Evolutionary conservation across 345 rosid species (phyloP).

Genomic region (Dipteronia sinensis): DNA sequence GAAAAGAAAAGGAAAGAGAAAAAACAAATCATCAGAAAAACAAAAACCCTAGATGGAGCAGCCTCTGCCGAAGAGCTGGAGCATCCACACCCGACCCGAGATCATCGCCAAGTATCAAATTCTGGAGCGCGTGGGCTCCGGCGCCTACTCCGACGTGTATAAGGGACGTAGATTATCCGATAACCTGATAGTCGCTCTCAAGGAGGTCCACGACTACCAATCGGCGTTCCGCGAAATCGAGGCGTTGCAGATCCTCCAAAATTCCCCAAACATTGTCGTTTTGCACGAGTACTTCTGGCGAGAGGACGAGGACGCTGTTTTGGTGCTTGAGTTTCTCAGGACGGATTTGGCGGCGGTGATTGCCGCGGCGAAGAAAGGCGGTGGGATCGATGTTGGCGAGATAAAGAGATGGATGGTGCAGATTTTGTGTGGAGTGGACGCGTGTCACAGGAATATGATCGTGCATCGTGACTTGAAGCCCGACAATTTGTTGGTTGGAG

Average conservation of each 20-base stretch:
- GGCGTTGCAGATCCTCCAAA: slow-evolving; percentile 68
- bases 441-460: slow-evolving; percentile 75
- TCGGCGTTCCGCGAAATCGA: slow-evolving; percentile 94
- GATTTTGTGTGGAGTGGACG: slow-evolving; percentile 73
- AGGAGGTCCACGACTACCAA: slow-evolving; percentile 95
- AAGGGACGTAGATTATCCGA: slow-evolving; percentile 78
- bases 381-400: slow-evolving; percentile 55
- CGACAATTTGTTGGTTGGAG: slow-evolving; percentile 75
- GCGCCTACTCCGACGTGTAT: slow-evolving; percentile 93
- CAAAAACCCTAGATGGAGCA: slow-evolving; percentile 36
- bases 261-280: slow-evolving; percentile 71
- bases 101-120: slow-evolving; percentile 82
- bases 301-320: slow-evolving; percentile 95
- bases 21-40: not conserved
- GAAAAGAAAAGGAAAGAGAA: no score
- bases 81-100: slow-evolving; percentile 90
- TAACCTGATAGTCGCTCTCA: slow-evolving; percentile 72
- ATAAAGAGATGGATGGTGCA: slow-evolving; percentile 94
- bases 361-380: slow-evolving; percentile 49
- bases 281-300: slow-evolving; percentile 92
- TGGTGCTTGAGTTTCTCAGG: slow-evolving; percentile 82
- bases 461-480: slow-evolving; percentile 97
- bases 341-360: slow-evolving; percentile 74
- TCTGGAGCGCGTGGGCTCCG: slow-evolving; percentile 86
- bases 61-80: slow-evolving; percentile 81